These are phyloP conservation scores for Penicillium sp. DNA, from an alignment of 2,329 filamentous ascomycete species.

Conservation along the genomic window DNA sequence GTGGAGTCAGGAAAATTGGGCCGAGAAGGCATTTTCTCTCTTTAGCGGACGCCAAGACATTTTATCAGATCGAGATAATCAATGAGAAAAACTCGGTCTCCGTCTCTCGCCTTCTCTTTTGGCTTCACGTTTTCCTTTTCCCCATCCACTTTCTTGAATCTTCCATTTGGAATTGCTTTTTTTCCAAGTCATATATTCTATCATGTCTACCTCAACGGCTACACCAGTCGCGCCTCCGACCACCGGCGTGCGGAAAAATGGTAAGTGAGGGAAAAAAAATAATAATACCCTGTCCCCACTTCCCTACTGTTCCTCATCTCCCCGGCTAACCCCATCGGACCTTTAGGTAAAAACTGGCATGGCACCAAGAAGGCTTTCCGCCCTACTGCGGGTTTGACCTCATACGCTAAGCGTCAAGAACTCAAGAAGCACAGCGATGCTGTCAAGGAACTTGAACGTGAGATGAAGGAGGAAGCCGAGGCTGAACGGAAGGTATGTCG, in stretches of 20 bases:
- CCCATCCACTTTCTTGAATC: background rate
- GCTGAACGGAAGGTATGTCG: slow-evolving; percentile 71
- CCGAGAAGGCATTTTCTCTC: slow-evolving; percentile 13
- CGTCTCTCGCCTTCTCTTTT: slow-evolving; percentile 1
- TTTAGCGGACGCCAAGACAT: slow-evolving; percentile 34
- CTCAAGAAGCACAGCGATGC: slow-evolving; percentile 67
- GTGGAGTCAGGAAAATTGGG: slow-evolving; percentile 12
- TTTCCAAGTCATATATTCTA: slow-evolving; percentile 12
- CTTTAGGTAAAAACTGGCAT: slow-evolving; percentile 92
- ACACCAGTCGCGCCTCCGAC: slow-evolving; percentile 31
- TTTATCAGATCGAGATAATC: slow-evolving; percentile 46
- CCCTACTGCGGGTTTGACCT: slow-evolving; percentile 71
- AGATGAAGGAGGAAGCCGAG: slow-evolving; percentile 95
- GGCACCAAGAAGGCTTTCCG: slow-evolving; percentile 79
- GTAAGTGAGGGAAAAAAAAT: slow-evolving; percentile 47
- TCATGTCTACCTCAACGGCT: slow-evolving; percentile 46
- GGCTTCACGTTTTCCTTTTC: slow-evolving; percentile 5
- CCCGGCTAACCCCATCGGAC: slow-evolving; percentile 18
- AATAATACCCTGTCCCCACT: slow-evolving; percentile 9
- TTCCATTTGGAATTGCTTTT: background rate
- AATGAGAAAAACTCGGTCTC: slow-evolving; percentile 15
- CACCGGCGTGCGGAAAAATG: slow-evolving; percentile 79
- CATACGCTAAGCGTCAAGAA: slow-evolving; percentile 73
- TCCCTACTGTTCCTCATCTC: slow-evolving; percentile 12
- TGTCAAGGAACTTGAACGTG: slow-evolving; percentile 90